These are phyloP conservation scores for Citrullus colocynthis DNA, from an alignment of 306 rosid genomes.

Conservation along the genomic window DNA sequence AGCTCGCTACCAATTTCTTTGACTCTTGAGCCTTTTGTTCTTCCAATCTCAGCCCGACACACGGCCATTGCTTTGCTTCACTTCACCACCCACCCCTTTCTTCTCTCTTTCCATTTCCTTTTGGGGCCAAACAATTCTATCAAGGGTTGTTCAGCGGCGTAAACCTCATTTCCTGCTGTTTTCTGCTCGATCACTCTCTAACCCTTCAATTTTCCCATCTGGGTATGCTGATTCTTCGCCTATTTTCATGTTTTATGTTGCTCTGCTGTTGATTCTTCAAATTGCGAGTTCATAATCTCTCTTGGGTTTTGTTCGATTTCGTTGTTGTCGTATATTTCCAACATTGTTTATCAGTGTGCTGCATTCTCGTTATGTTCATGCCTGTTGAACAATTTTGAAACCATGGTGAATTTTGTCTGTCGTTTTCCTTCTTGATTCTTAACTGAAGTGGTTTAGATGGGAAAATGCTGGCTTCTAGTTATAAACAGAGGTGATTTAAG, in stretches of 20 bases:
- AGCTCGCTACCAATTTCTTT: constrained; percentile 3
- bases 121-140: not conserved
- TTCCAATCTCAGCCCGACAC: constrained; percentile 13
- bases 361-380: not conserved
- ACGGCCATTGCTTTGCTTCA: not conserved
- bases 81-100: constrained; percentile 12
- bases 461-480: not conserved
- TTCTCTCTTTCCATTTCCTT: constrained; percentile 3
- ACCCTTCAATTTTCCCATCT: not conserved
- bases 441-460: not conserved
- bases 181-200: not conserved
- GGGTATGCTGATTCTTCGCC: not conserved
- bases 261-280: not conserved
- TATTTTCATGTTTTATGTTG: not conserved
- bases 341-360: not conserved
- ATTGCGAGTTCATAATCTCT: not conserved
- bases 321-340: not conserved
- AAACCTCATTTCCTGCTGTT: not conserved
- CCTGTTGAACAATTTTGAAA: not conserved
- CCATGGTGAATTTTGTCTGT: not conserved
- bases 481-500: not conserved
- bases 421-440: not conserved
- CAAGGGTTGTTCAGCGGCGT: constrained; percentile 13
- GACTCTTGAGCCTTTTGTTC: not conserved
- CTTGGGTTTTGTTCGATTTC: not conserved